A percentile compares a stretch with the other conserved stretches of the same genome.
Conservation (phyloP, 345 rosid species). For the Bruguiera sexangula region DNA sequence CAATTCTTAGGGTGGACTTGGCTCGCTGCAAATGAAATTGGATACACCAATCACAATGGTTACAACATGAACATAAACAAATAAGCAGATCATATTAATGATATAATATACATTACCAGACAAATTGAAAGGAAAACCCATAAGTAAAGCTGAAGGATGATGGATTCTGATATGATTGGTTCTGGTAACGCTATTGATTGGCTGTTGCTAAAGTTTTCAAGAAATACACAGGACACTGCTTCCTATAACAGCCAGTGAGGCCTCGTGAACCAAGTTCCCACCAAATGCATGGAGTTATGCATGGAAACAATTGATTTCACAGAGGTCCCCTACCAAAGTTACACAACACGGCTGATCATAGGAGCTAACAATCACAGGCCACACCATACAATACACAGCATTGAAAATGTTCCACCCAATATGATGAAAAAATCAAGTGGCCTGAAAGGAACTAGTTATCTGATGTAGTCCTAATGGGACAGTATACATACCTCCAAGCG, state of each 20-base stretch:
- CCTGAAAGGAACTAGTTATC: not conserved
- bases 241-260: not conserved
- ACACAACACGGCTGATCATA: not conserved
- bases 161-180: not conserved
- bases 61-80: not conserved
- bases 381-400: not conserved
- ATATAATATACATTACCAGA: not conserved
- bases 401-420: not conserved
- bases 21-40: constrained; percentile 56
- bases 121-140: not conserved
- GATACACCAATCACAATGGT: constrained; percentile 3
- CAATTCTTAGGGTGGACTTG: constrained; percentile 99
- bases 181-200: no score
- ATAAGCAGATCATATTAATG: not conserved
- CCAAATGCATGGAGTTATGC: not conserved
- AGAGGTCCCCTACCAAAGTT: not conserved
- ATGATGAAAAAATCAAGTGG: not conserved
- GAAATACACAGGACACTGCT: not conserved
- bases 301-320: not conserved
- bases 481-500: constrained; percentile 77
- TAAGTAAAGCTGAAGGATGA: not conserved
- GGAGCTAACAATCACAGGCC: not conserved
- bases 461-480: not conserved
- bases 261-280: not conserved
- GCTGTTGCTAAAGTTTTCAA: no score